These are phyloP conservation scores for Ophiostoma montium DNA, from an alignment of 2,329 filamentous ascomycete genomes.

Conservation along the genomic window DNA sequence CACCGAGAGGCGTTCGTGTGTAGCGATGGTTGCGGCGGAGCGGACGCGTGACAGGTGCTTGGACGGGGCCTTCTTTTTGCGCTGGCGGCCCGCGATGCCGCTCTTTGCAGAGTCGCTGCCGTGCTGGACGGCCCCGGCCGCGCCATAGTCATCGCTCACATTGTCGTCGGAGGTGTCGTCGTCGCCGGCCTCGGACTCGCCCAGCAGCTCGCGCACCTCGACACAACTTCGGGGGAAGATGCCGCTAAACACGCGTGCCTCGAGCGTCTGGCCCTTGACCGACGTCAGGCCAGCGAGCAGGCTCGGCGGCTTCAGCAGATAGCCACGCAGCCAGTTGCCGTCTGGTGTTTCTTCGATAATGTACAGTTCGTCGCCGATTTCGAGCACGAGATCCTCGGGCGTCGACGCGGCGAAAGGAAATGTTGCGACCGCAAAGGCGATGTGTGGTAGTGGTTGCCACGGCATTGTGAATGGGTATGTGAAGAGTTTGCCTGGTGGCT, in stretches of 20 bases:
- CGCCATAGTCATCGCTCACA: conserved; percentile 22
- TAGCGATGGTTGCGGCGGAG: conserved; percentile 12
- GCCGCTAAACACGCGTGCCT: conserved; percentile 94
- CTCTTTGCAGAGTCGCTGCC: conserved; percentile 41
- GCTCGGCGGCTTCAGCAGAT: conserved; percentile 86
- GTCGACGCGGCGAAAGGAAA: conserved; percentile 83
- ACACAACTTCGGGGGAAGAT: conserved; percentile 94
- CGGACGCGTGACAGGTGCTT: conserved; percentile 1
- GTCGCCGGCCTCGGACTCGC: conserved; percentile 48
- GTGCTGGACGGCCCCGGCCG: conserved; percentile 16
- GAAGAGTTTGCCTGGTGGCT: too few species aligned
- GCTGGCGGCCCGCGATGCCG: conserved; percentile 29
- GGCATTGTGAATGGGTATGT: conserved; percentile 47
- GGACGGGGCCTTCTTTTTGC: conserved; percentile 17
- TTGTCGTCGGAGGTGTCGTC: conserved; percentile 27
- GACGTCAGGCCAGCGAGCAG: conserved; percentile 83
- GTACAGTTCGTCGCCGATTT: conserved; percentile 96
- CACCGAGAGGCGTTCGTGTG: conserved; percentile 29
- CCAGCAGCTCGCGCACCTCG: conserved; percentile 83
- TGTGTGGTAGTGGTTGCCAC: conserved; percentile 92
- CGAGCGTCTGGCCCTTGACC: conserved; percentile 80
- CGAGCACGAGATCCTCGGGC: conserved; percentile 83
- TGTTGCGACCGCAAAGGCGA: conserved; percentile 94
- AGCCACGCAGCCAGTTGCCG: conserved; percentile 87
- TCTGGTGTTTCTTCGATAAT: conserved; percentile 94